These are phyloP conservation scores for Talaromyces amestolkiae DNA, from an alignment of 2,329 filamentous ascomycete species.

Conservation along the genomic window DNA sequence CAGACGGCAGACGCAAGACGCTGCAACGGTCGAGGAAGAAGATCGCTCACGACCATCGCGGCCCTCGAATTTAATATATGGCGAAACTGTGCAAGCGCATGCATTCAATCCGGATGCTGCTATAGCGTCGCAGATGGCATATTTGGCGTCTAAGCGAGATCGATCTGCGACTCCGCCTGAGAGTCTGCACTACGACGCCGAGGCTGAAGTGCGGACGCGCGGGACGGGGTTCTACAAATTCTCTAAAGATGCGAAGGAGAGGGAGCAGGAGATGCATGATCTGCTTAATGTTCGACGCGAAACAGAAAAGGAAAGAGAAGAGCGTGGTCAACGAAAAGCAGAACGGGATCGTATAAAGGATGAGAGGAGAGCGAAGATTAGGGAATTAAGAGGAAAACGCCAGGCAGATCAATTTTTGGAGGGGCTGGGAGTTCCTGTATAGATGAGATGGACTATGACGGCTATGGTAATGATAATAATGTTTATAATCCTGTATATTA, in stretches of 20 bases:
- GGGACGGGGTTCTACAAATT: slow-evolving; percentile 93
- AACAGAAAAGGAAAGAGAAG: slow-evolving; percentile 63
- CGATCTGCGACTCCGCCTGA: slow-evolving; percentile 75
- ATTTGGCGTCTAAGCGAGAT: slow-evolving; percentile 74
- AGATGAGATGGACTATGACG: not conserved
- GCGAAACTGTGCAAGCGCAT: slow-evolving; percentile 76
- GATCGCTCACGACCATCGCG: slow-evolving; percentile 46
- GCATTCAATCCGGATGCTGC: slow-evolving; percentile 76
- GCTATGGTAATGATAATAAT: not conserved
- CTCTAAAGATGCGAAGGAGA: slow-evolving; percentile 67
- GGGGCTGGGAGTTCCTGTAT: slow-evolving; percentile 44
- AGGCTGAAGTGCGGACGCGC: slow-evolving; percentile 77
- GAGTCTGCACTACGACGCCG: slow-evolving; percentile 80
- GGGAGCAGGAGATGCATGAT: slow-evolving; percentile 71
- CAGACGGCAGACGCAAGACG: slow-evolving; percentile 30
- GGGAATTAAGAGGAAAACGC: slow-evolving; percentile 59
- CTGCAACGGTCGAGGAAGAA: slow-evolving; percentile 16
- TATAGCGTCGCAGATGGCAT: slow-evolving; percentile 67
- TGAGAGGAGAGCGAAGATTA: slow-evolving; percentile 49
- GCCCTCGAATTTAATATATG: slow-evolving; percentile 73
- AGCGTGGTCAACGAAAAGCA: slow-evolving; percentile 57
- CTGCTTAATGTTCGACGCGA: slow-evolving; percentile 65
- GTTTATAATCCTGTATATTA: not conserved
- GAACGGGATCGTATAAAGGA: slow-evolving; percentile 63
- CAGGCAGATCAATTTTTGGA: slow-evolving; percentile 72